phyloP scores from a whole-genome alignment of 83 land plant species.

The Isoetes engelmannii region DNA sequence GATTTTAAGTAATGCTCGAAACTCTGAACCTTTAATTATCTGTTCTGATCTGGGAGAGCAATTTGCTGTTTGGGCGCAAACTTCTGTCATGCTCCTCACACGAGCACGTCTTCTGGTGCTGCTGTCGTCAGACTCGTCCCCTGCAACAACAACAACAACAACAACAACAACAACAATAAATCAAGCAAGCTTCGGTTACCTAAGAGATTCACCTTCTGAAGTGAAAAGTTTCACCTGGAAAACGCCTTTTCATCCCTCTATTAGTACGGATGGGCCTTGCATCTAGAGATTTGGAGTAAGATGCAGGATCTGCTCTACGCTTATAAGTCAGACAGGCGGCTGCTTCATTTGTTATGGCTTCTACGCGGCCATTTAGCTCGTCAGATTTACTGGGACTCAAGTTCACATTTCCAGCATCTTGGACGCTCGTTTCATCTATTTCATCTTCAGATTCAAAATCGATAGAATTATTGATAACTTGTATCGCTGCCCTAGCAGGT shows the following conservation, averaged over 20 bases:
- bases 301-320: too few relatives aligned
- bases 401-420: too few relatives aligned
- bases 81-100: slow-evolving; percentile 17
- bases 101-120: slow-evolving; percentile 6
- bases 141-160: slow-evolving; percentile 9
- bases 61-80: too few relatives aligned
- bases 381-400: too few relatives aligned
- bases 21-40: not conserved
- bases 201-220: not conserved
- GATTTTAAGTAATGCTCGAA: not conserved
- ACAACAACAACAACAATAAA: not conserved
- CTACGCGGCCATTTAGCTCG: too few relatives aligned
- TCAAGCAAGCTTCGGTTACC: not conserved
- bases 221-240: slow-evolving; percentile 16
- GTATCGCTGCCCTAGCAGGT: too few relatives aligned
- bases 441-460: too few relatives aligned
- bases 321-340: too few relatives aligned
- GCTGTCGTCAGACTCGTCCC: slow-evolving; percentile 20
- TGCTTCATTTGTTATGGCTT: too few relatives aligned
- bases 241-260: slow-evolving; percentile 24
- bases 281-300: too few relatives aligned
- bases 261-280: slow-evolving; percentile 23
- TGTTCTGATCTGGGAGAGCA: not conserved
- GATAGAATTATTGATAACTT: too few relatives aligned
- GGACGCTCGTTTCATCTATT: too few relatives aligned